These are phyloP conservation scores for Taiozyma onychis DNA, from an alignment of 1,139 yeast species.

Conservation along the genomic window DNA sequence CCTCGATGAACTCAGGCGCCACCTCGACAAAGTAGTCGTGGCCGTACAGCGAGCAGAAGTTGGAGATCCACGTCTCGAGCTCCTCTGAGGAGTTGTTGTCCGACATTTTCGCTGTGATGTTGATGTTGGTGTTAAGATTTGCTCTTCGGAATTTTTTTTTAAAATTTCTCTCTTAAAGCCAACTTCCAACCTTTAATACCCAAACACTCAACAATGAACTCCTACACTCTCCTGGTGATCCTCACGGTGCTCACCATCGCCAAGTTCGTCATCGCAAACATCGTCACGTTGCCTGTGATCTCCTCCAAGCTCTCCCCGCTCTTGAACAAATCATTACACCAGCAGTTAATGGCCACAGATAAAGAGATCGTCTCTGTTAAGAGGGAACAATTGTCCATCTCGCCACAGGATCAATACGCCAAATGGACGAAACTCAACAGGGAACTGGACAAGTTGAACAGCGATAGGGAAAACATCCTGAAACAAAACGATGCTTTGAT, in stretches of 20 bases:
- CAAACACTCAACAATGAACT: neutral
- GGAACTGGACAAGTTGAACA: slow-evolving; percentile 43
- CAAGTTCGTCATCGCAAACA: slow-evolving; percentile 3
- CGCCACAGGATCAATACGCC: slow-evolving; percentile 93
- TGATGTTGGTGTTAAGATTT: too few relatives aligned
- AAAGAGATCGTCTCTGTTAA: slow-evolving; percentile 42
- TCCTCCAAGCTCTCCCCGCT: neutral
- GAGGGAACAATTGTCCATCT: slow-evolving; percentile 52
- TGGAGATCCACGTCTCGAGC: slow-evolving; percentile 83
- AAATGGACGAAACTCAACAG: slow-evolving; percentile 93
- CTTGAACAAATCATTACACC: neutral
- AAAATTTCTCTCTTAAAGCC: too few relatives aligned
- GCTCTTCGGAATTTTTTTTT: too few relatives aligned
- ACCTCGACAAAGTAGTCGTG: slow-evolving; percentile 94
- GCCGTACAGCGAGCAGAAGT: slow-evolving; percentile 81
- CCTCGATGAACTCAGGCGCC: slow-evolving; percentile 89
- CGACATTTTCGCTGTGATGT: slow-evolving; percentile 7
- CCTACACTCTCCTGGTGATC: neutral
- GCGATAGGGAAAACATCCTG: neutral
- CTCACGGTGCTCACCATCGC: slow-evolving; percentile 1
- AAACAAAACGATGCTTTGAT: slow-evolving; percentile 41
- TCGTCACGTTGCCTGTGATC: slow-evolving; percentile 1
- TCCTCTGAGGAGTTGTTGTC: slow-evolving; percentile 39
- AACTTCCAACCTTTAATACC: too few relatives aligned
- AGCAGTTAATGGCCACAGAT: slow-evolving; percentile 35